Conservation (phyloP, 1,139 yeast species). For the Geotrichum europaeum region DNA sequence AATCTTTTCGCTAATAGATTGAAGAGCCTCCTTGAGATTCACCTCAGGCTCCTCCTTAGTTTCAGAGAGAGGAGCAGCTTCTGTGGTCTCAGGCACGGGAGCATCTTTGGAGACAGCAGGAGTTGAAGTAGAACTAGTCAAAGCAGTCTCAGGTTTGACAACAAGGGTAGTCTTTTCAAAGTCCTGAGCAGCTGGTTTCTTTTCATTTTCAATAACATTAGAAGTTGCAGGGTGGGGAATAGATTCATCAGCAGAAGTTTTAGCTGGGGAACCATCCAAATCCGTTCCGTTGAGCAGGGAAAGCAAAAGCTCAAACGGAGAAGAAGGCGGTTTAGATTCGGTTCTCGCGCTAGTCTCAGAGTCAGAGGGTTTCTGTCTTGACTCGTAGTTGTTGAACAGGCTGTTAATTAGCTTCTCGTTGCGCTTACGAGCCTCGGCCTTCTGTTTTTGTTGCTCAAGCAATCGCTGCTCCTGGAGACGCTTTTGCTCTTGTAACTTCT, state of each 20-base stretch:
- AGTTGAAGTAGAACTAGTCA: neutral
- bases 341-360: neutral
- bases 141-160: neutral
- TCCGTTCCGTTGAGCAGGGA: conserved; percentile 1
- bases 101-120: neutral
- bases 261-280: neutral
- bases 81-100: neutral
- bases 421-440: conserved; percentile 3
- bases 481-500: conserved; percentile 1
- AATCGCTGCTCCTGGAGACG: neutral
- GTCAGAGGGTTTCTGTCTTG: neutral
- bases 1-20: neutral
- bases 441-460: neutral
- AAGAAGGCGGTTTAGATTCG: neutral
- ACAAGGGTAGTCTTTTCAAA: neutral
- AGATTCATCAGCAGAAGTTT: neutral
- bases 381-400: neutral
- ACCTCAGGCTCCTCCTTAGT: neutral
- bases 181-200: neutral
- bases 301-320: conserved; percentile 3
- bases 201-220: neutral
- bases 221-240: neutral
- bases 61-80: neutral
- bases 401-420: neutral
- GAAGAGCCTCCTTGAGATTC: neutral